Base-by-base conservation (phyloP, 257 asterid genomes). In the Eustoma russellianum region DNA sequence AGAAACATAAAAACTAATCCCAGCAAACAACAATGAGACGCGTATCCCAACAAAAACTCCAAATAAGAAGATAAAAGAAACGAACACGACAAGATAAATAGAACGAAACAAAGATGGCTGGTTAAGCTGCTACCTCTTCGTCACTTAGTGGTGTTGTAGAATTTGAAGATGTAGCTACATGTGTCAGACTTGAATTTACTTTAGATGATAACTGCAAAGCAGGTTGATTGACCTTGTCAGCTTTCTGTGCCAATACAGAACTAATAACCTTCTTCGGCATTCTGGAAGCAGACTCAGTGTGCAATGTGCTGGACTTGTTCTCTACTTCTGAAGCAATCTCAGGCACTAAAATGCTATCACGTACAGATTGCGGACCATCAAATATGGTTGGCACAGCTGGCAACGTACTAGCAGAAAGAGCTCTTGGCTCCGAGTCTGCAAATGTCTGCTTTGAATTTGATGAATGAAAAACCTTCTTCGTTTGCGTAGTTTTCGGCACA, bases 141-240 rank as follows among this genome's bases (percentile, higher is more conserved):
- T 92, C 98, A 63, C 95, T 91, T 73, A 91, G 74, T 59, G 71
- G 60, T 61, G 96, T 78, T 60, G 87, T 78, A 53, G 77, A 67
- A 69, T 70, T 82, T 53, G 95, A 73, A 46, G 83, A 56, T 55
- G 76, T 54, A 43, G 86, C 79, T 67, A 93, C 66, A 49, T 74
- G 77, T 59, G 74, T 56, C 46, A 68, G 69, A 64, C 77, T 61
- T 57, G 77, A 66, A 66, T 71, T 83, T 51, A 76, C 85, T 74
- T 76, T 82, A n/a, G 85, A 70, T 62, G 85, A 68, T 19, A 76
- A 50, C 55, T 74, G 88, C 57, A 69, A 56, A 54, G 65, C 74
- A 46, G 83, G 49, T 63, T 74, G 93, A 61, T 62, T 65, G 60
- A 49, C 46, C 80, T 82, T 91, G 73, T 86, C 98, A 63, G 71